phyloP scores from a whole-genome alignment of 75 land plant genomes.

The Sequoiadendron giganteum region DNA sequence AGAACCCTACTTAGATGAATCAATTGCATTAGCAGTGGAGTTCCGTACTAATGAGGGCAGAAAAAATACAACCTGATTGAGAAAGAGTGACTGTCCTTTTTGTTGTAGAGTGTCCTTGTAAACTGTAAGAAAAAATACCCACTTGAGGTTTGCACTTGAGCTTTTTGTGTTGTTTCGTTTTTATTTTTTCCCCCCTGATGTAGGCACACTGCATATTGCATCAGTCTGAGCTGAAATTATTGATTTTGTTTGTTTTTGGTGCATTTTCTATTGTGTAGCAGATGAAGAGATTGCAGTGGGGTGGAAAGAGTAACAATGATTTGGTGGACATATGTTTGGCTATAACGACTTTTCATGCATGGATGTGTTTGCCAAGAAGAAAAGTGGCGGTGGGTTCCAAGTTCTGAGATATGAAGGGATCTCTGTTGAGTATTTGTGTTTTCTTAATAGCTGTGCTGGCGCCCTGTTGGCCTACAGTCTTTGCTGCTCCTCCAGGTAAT shows the following conservation, averaged over 20 bases:
- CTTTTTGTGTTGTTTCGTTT: background rate
- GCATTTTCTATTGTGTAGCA: background rate
- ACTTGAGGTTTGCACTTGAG: background rate
- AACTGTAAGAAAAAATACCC: background rate
- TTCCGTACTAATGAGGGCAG: no score
- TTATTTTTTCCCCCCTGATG: background rate
- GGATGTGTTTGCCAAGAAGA: constrained; percentile 6
- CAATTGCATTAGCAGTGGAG: background rate
- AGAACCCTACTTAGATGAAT: background rate
- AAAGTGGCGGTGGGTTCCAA: constrained; percentile 3
- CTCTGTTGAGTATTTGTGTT: background rate
- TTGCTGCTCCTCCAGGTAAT: constrained; percentile 12
- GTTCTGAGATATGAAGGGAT: constrained; percentile 10
- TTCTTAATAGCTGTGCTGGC: background rate
- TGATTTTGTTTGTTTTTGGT: background rate
- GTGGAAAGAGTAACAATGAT: background rate
- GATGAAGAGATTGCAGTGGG: constrained; percentile 1
- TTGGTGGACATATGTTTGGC: background rate
- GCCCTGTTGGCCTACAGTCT: background rate
- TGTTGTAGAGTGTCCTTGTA: background rate
- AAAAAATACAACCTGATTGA: background rate
- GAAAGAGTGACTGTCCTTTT: background rate
- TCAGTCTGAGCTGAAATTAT: background rate
- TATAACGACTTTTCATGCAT: constrained; percentile 1
- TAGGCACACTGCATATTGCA: background rate